These are phyloP conservation scores for Amanita brunnescens DNA, from an alignment of 768 basidiomycete species.

Conservation along the genomic window DNA sequence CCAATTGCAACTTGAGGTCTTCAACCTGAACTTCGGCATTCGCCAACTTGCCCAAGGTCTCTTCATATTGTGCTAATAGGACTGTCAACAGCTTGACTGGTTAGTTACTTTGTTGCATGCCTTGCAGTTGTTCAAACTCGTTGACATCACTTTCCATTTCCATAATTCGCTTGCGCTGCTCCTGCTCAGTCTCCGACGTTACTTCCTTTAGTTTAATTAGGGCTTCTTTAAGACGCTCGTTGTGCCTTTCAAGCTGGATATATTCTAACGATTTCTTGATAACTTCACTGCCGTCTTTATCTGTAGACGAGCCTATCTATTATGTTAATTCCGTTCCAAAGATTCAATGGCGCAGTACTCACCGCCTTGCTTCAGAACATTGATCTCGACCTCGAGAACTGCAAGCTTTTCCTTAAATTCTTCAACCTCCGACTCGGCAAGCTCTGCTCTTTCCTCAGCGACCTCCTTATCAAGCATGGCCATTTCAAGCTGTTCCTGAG, in stretches of 20 bases:
- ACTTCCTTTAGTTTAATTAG: conserved; percentile 86
- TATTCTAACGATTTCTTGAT: conserved; percentile 56
- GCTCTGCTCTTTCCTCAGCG: conserved; percentile 86
- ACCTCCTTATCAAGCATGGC: conserved; percentile 92
- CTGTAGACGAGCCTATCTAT: conserved; percentile 11
- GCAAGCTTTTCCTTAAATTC: conserved; percentile 72
- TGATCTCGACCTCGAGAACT: conserved; percentile 75
- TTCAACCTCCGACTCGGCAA: conserved; percentile 69
- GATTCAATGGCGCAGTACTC: conserved; percentile 11
- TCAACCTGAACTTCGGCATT: conserved; percentile 91
- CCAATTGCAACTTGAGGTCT: conserved; percentile 88
- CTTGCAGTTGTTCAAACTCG: conserved; percentile 70
- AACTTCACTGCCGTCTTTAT: conserved; percentile 20
- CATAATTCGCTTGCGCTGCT: conserved; percentile 66
- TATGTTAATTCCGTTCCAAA: background rate
- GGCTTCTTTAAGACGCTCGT: conserved; percentile 92
- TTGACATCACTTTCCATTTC: conserved; percentile 90
- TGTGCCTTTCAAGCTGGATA: conserved; percentile 93
- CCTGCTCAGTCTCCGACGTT: conserved; percentile 79
- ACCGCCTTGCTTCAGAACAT: conserved; percentile 59
- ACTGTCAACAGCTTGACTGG: background rate
- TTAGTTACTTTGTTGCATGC: conserved; percentile 26
- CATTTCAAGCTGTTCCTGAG: conserved; percentile 91
- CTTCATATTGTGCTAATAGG: conserved; percentile 67
- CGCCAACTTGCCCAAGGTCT: conserved; percentile 67